Percentiles rank a stretch among this genome's conserved stretches.
Evolutionary conservation across 768 basidiomycete genomes (phyloP).

Genomic region (Leccinum sublutescens): DNA sequence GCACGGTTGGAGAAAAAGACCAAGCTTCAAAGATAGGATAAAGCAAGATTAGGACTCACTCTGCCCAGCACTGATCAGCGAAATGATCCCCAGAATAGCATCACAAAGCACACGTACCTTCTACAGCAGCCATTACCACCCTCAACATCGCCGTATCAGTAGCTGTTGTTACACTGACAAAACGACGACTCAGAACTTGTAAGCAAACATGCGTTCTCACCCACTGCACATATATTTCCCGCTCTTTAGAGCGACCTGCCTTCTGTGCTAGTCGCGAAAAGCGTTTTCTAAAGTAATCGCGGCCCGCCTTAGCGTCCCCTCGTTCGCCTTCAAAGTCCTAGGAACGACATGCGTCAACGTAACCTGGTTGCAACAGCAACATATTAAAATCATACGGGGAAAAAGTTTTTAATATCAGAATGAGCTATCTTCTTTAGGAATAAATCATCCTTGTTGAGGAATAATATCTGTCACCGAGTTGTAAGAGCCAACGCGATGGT

Average conservation of each 20-base stretch:
- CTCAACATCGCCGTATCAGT: conserved; percentile 86
- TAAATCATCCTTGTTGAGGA: conserved; percentile 95
- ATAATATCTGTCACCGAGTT: conserved; percentile 63
- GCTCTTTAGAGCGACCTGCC: conserved; percentile 77
- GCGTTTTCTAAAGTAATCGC: conserved; percentile 87
- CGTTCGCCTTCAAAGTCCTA: conserved; percentile 85
- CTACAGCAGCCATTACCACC: conserved; percentile 94
- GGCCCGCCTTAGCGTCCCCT: conserved; percentile 69
- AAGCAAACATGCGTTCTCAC: conserved; percentile 32
- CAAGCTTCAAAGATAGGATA: conserved; percentile 22
- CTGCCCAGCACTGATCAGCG: conserved; percentile 37
- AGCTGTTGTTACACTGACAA: conserved; percentile 75
- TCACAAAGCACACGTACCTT: conserved; percentile 57
- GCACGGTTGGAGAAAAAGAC: conserved; percentile 17
- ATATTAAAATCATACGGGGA: conserved; percentile 57
- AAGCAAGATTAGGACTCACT: conserved; percentile 55
- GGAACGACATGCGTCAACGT: conserved; percentile 1
- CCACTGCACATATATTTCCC: conserved; percentile 93
- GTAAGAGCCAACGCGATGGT: conserved; percentile 2
- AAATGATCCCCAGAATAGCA: background rate
- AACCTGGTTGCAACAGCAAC: background rate
- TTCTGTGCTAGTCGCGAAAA: conserved; percentile 83
- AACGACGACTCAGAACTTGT: conserved; percentile 7
- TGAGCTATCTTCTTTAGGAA: conserved; percentile 78
- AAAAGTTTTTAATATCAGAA: conserved; percentile 86